These are phyloP conservation scores for Pseudogymnoascus sp. DNA, from an alignment of 2,329 filamentous ascomycete genomes.

Conservation along the genomic window DNA sequence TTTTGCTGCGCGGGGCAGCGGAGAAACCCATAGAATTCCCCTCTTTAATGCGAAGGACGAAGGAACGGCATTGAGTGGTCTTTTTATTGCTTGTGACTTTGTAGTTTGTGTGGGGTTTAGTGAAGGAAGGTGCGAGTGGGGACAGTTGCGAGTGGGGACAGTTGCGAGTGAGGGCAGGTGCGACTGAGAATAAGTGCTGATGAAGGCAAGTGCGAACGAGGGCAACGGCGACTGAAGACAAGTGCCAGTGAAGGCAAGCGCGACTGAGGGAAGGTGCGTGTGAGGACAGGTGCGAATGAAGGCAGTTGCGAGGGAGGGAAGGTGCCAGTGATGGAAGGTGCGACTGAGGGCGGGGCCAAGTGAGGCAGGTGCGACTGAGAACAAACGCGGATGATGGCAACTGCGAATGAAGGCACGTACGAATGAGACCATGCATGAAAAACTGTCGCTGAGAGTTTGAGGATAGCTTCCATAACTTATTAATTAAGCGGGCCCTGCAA, in stretches of 20 bases:
- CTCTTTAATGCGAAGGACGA: neutral
- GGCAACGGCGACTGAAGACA: neutral
- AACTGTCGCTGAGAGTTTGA: neutral
- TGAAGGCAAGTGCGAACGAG: neutral
- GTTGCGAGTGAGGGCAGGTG: neutral
- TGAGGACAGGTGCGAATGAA: neutral
- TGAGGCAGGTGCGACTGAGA: neutral
- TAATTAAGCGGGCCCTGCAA: too few species aligned
- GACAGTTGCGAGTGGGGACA: too few species aligned
- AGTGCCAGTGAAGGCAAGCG: neutral
- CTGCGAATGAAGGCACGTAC: neutral
- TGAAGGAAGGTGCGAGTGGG: neutral
- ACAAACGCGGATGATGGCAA: neutral
- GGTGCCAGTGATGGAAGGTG: neutral
- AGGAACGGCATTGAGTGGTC: neutral
- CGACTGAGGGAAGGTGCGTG: neutral
- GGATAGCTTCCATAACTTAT: neutral
- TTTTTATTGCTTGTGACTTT: neutral
- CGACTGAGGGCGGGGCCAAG: neutral
- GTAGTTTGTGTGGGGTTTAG: neutral
- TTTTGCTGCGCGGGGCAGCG: slow-evolving; percentile 4
- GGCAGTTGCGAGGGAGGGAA: neutral
- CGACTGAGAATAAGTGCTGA: neutral
- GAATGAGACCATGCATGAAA: neutral
- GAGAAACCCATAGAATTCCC: neutral